These are phyloP conservation scores for Hamigera avellanea DNA, from an alignment of 495 filamentous ascomycete genomes.

Conservation along the genomic window DNA sequence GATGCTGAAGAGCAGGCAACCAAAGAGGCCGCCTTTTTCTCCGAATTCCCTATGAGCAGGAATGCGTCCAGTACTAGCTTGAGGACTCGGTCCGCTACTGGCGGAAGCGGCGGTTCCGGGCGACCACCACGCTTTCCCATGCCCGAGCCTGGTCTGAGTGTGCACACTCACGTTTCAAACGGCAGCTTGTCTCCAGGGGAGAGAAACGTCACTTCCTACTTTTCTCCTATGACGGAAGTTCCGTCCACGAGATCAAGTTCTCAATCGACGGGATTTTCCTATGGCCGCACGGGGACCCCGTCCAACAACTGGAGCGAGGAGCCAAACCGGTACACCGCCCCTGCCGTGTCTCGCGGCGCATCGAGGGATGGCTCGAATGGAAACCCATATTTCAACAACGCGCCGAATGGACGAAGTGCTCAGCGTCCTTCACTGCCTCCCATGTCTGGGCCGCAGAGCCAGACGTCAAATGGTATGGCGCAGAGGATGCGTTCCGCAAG, in stretches of 20 bases:
- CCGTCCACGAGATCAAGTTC: slow-evolving; percentile 82
- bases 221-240: slow-evolving; percentile 78
- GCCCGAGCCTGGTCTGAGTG: slow-evolving; percentile 49
- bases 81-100: slow-evolving; percentile 67
- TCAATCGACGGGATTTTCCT: slow-evolving; percentile 56
- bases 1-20: slow-evolving; percentile 67
- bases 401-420: slow-evolving; percentile 50
- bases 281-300: slow-evolving; percentile 61
- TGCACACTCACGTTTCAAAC: slow-evolving; percentile 57
- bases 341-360: slow-evolving; percentile 64
- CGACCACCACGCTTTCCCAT: slow-evolving; percentile 61
- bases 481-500: slow-evolving; percentile 58
- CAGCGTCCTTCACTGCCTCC: slow-evolving; percentile 76
- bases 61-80: slow-evolving; percentile 75
- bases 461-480: slow-evolving; percentile 39
- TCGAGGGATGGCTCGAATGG: slow-evolving; percentile 63
- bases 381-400: slow-evolving; percentile 40
- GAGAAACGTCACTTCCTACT: slow-evolving; percentile 63
- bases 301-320: slow-evolving; percentile 52
- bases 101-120: slow-evolving; percentile 46
- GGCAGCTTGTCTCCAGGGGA: slow-evolving; percentile 41
- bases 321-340: slow-evolving; percentile 72
- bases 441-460: slow-evolving; percentile 46
- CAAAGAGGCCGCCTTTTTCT: slow-evolving; percentile 30
- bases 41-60: slow-evolving; percentile 50